phyloP scores from a whole-genome alignment of 108 stramenopile species.

The Schizochytrium sp. region DNA sequence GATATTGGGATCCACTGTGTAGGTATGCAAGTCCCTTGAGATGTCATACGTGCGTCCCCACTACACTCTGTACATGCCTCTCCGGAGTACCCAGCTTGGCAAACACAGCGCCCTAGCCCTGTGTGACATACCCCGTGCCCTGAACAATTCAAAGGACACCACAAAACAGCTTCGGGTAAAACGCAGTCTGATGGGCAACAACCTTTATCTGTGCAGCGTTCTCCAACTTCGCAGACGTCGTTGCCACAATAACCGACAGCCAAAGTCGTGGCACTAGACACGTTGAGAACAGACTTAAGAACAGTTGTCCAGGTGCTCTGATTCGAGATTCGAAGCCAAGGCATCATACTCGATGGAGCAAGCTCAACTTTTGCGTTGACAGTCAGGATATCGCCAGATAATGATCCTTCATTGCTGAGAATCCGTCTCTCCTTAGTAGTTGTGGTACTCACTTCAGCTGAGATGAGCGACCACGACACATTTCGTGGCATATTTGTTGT shows the following conservation, averaged over 20 bases:
- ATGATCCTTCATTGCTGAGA: no score
- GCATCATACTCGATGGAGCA: neutral
- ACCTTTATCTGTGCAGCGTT: neutral
- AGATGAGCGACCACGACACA: neutral
- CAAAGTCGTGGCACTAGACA: no score
- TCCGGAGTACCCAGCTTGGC: slow-evolving; percentile 4
- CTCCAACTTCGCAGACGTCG: neutral
- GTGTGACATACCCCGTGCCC: neutral
- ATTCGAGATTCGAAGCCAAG: neutral
- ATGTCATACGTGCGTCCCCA: neutral
- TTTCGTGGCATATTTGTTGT: neutral
- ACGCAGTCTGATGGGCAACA: slow-evolving; percentile 55
- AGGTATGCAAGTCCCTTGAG: neutral
- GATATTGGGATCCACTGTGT: neutral
- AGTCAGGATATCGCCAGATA: neutral
- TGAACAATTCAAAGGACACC: slow-evolving; percentile 13
- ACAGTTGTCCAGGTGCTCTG: neutral
- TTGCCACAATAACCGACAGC: slow-evolving; percentile 34
- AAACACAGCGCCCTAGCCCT: neutral
- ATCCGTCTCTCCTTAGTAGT: no score
- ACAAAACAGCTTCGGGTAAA: neutral
- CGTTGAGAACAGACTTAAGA: neutral
- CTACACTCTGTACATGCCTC: slow-evolving; percentile 24
- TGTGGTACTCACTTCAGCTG: neutral
- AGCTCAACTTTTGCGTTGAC: neutral